Base-by-base conservation (phyloP, 2,329 filamentous ascomycete genomes). In the Talaromyces piceae region DNA sequence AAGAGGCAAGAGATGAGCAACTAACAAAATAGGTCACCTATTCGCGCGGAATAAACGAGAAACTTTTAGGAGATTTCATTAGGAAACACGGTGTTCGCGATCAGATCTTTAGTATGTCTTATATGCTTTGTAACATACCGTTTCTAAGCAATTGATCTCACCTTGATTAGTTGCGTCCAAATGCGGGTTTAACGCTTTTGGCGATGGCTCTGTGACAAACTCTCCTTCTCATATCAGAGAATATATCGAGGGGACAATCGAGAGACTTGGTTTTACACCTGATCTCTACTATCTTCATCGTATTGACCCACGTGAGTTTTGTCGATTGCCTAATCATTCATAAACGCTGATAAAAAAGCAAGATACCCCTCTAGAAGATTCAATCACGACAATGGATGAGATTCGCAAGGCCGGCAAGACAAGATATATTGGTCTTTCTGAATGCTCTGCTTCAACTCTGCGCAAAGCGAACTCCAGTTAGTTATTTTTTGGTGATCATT, bases 181-280 rank as follows among this genome's bases (percentile, higher is more conserved):
- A 50, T 77, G 74, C 53, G 74, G 73, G 0, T 66, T 77, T 33
- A 58, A 68, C 12, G 61, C 61, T 3, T 71, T 74, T 39, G 67
- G 62, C 11, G 58, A 59, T 1, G 58, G 62, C 4, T 16, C 30
- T 2, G 64, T 76, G 26, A 75, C 72, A 45, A 77, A 77, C 56
- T 73, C 69, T 3, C 62, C 73, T 1, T 51, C 66, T 0, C 74
- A 77, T 44, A 77, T 77, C 56, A 70, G 72, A 55, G 50, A 64
- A 33, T 77, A 77, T 53, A 75, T 77, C 23, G 73, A 77, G 3
- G 74, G 73, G 9, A 76, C 74, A 0, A 76, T 76, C 41, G 69
- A 76, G 49, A 60, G 75, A 54, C 66, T 77, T 0, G 74, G 75
- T 0, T 77, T 75, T 41, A 46, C 73, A 0, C 74, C 74, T 5